Percentiles rank a stretch among this genome's conserved stretches.
phyloP scores from a whole-genome alignment of 176 grass and related monocot species.

The Alopecurus myosuroides region DNA sequence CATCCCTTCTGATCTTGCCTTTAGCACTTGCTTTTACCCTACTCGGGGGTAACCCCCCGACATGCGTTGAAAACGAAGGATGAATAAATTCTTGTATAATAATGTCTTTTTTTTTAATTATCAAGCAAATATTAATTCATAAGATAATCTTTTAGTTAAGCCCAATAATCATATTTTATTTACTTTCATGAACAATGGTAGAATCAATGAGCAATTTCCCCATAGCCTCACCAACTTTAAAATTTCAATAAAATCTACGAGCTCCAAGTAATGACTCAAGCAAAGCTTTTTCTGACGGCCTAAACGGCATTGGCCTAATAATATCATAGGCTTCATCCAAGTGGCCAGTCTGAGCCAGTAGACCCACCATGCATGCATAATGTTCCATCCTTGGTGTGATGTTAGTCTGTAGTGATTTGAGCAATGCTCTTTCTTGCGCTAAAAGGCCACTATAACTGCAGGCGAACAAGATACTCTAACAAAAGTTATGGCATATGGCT shows the following conservation, averaged over 20 bases:
- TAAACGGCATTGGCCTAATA: constrained; percentile 49
- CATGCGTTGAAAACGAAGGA: no score
- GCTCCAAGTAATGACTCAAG: constrained; percentile 75
- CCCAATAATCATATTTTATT: no score
- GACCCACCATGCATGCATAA: constrained; percentile 71
- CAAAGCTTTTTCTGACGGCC: constrained; percentile 52
- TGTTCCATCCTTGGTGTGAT: constrained; percentile 67
- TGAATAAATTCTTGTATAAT: no score
- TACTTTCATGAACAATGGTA: no score
- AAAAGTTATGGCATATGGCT: constrained; percentile 62
- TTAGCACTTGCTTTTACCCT: no score
- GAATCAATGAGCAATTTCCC: constrained; percentile 45
- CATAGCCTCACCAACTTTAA: constrained; percentile 50
- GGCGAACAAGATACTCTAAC: constrained; percentile 56
- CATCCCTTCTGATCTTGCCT: no score
- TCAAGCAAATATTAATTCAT: no score
- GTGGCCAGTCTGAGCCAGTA: constrained; percentile 57
- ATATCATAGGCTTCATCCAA: constrained; percentile 66
- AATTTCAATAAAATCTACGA: constrained; percentile 56
- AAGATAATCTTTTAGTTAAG: no score
- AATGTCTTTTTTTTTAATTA: no score
- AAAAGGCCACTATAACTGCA: constrained; percentile 60
- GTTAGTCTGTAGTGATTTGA: constrained; percentile 51
- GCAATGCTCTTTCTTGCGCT: constrained; percentile 45
- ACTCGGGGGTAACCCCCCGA: no score